phyloP scores from a whole-genome alignment of 495 filamentous ascomycete genomes.

The Penicillium coffeae region DNA sequence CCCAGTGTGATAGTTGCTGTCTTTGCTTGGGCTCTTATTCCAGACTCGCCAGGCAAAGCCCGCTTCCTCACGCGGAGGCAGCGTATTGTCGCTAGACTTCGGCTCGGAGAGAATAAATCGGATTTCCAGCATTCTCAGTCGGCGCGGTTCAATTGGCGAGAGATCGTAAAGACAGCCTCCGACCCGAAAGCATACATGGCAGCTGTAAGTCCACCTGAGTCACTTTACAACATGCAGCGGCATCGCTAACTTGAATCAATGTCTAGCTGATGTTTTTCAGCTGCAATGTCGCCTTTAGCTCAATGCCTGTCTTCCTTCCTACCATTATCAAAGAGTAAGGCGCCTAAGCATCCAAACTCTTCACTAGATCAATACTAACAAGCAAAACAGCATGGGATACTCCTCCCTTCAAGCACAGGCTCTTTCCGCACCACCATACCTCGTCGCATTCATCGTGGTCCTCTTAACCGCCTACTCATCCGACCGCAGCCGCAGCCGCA shows the following conservation, averaged over 20 bases:
- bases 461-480: conserved; percentile 49
- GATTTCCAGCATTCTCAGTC: conserved; percentile 17
- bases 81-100: conserved; percentile 44
- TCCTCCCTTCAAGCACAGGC: conserved; percentile 47
- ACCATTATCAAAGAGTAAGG: conserved; percentile 55
- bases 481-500: conserved; percentile 44
- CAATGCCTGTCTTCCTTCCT: conserved; percentile 56
- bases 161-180: conserved; percentile 49
- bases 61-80: conserved; percentile 46
- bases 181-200: conserved; percentile 69
- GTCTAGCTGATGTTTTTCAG: conserved; percentile 53
- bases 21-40: conserved; percentile 50
- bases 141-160: conserved; percentile 43
- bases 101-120: conserved; percentile 37
- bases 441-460: conserved; percentile 50
- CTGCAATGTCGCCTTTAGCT: conserved; percentile 57
- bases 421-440: conserved; percentile 55
- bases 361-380: conserved; percentile 3
- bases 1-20: conserved; percentile 56
- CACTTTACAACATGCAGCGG: background rate
- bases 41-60: conserved; percentile 50
- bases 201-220: conserved; percentile 38
- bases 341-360: too few relatives aligned
- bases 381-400: conserved; percentile 37
- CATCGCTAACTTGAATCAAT: background rate